Evolutionary conservation across 805 yeast genomes (phyloP).

Genomic region (Lipomyces mesembrius): DNA sequence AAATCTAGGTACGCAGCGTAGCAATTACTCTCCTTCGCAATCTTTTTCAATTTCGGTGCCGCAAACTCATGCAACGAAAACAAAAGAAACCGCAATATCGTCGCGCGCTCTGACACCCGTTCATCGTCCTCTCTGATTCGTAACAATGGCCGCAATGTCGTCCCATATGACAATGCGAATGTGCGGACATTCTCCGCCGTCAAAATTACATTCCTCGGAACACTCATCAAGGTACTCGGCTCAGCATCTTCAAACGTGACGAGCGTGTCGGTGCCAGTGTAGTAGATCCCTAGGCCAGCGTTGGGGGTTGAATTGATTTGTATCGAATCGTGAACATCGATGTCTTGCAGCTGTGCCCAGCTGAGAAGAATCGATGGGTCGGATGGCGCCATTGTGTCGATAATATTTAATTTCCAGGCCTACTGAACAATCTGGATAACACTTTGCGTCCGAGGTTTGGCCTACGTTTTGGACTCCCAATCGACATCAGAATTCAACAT

Average conservation of each 20-base stretch:
- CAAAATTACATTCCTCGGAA: slow-evolving; percentile 24
- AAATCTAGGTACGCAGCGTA: slow-evolving; percentile 21
- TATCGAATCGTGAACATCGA: not conserved
- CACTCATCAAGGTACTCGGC: slow-evolving; percentile 5
- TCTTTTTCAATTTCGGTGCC: not conserved
- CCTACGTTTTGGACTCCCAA: too few species aligned
- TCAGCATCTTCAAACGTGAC: not conserved
- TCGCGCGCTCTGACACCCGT: slow-evolving; percentile 17
- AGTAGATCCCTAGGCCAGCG: slow-evolving; percentile 25
- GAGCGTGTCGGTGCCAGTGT: not conserved
- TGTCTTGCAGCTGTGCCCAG: not conserved
- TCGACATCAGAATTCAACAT: too few species aligned
- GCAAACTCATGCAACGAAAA: slow-evolving; percentile 20
- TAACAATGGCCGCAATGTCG: not conserved
- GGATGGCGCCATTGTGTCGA: not conserved
- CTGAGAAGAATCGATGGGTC: slow-evolving; percentile 1
- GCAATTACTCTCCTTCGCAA: not conserved
- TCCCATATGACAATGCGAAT: slow-evolving; percentile 12
- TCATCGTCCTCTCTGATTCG: not conserved
- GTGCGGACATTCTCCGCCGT: slow-evolving; percentile 13
- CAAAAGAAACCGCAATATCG: slow-evolving; percentile 24
- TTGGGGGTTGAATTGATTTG: not conserved
- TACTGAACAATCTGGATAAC: not conserved
- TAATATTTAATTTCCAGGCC: not conserved
- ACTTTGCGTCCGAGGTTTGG: too few species aligned